These are phyloP conservation scores for Fennellomyces sp. DNA, from an alignment of 371 early-diverging fungal species.

Conservation along the genomic window DNA sequence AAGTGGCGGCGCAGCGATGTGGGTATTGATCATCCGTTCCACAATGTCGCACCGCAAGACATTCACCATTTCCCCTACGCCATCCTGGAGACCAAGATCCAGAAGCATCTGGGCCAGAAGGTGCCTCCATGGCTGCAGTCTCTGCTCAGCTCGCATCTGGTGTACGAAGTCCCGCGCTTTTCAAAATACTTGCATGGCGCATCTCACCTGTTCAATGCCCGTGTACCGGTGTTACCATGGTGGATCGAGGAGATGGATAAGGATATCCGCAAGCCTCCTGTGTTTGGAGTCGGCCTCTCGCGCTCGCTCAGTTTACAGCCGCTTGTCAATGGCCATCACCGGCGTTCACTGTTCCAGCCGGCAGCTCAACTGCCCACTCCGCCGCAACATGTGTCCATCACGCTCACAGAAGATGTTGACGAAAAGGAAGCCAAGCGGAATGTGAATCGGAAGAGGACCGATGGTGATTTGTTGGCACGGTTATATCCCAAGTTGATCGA, in stretches of 20 bases:
- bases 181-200: slow-evolving; percentile 99
- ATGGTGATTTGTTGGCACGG: slow-evolving; percentile 8
- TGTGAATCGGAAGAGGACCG: neutral
- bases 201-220: slow-evolving; percentile 75
- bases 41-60: slow-evolving; percentile 78
- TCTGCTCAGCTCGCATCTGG: slow-evolving; percentile 84
- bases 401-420: neutral
- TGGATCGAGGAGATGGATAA: slow-evolving; percentile 94
- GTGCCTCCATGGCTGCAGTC: slow-evolving; percentile 93
- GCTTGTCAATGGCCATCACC: slow-evolving; percentile 42
- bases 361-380: neutral
- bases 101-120: slow-evolving; percentile 87
- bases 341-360: slow-evolving; percentile 21
- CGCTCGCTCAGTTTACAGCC: slow-evolving; percentile 50
- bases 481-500: slow-evolving; percentile 10
- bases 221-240: slow-evolving; percentile 90
- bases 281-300: slow-evolving; percentile 48
- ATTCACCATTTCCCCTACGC: slow-evolving; percentile 96
- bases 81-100: slow-evolving; percentile 96
- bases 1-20: slow-evolving; percentile 93
- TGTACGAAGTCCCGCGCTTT: slow-evolving; percentile 97
- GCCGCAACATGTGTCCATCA: slow-evolving; percentile 2
- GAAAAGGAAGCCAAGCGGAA: neutral
- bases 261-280: slow-evolving; percentile 81
- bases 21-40: slow-evolving; percentile 92